phyloP scores from a whole-genome alignment of 148 eudicot genomes.

The Pouteria glomerata region DNA sequence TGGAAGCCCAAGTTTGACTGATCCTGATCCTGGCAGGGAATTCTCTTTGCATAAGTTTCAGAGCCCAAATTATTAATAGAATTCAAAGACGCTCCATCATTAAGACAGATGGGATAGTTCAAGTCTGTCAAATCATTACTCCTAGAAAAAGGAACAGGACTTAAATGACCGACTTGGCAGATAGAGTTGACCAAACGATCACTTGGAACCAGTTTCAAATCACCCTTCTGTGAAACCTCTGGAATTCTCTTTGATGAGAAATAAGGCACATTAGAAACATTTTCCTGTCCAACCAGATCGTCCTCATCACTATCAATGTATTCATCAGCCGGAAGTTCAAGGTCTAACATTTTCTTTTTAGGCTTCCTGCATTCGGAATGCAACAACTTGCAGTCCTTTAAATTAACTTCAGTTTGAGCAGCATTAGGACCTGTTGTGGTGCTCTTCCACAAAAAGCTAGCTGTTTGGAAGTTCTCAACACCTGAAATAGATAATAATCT shows the following conservation, averaged over 20 bases:
- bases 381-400: constrained; percentile 2
- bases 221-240: constrained; percentile 10
- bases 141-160: constrained; percentile 14
- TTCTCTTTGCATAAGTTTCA: neutral
- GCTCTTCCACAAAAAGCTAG: constrained; percentile 6
- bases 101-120: constrained; percentile 17
- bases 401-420: neutral
- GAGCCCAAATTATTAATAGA: neutral
- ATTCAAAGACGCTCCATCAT: constrained; percentile 1
- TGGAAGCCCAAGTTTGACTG: neutral
- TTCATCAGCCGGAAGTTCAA: constrained; percentile 54
- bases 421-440: neutral
- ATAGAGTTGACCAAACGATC: neutral
- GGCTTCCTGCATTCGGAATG: constrained; percentile 26
- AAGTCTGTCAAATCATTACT: constrained; percentile 23
- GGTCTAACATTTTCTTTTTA: constrained; percentile 39
- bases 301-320: constrained; percentile 37
- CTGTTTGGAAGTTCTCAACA: constrained; percentile 6
- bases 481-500: constrained; percentile 5
- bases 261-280: constrained; percentile 15
- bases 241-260: constrained; percentile 14
- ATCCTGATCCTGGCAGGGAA: neutral
- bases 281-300: constrained; percentile 16
- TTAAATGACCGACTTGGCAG: constrained; percentile 6
- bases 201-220: constrained; percentile 9